Evolutionary conservation across 495 filamentous ascomycete genomes (phyloP), one percentile per base, ranked within the genome.

Genomic region (Annulohypoxylon moriforme): DNA sequence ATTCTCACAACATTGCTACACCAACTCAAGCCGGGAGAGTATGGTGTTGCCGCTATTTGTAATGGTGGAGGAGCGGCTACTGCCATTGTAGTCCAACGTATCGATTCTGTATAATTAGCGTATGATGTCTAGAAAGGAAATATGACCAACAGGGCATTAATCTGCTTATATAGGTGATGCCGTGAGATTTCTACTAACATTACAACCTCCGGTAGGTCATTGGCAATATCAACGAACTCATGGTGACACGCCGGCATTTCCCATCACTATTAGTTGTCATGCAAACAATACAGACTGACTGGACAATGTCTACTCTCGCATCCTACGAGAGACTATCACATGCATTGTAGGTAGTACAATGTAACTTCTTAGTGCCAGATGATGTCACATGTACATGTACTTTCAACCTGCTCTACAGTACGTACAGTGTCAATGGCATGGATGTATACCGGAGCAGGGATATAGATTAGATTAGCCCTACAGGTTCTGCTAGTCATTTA

Each of bases 11-110:
- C 94, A 0, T 80, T 98, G 56, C 85, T 99, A 60, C 96, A 99
- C 79, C 92, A 94, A 78, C 84, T 99, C 59, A 89, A 95, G 81
- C 88, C 90, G 33, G 96, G 94, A 16, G 92, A 99, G 83, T 98
- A 97, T 78, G 96, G 96, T 20, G 91, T 94, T 60, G 96, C 94
- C 16, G 95, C 95, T 9, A 97, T 99, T 65, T 99, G 96, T 81
- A 99, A 99, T 73, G 96, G 96, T 47, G 96, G 96, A 16, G 95
- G 95, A 49, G 95, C 93, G 5, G 93, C 94, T 1, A 94, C 91
- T 20, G 95, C 94, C 0, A 89, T 99, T 81, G 93, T 99, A 46
- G 93, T 99, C 49, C 94, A 98, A 83, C 89, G 92, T 57, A 84
- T 98, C 58, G 91, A 93, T 38, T 86, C 83, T 61, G 90, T 91